These are phyloP conservation scores for Termitomyces sp. DNA, from an alignment of 768 basidiomycete species.

Conservation along the genomic window DNA sequence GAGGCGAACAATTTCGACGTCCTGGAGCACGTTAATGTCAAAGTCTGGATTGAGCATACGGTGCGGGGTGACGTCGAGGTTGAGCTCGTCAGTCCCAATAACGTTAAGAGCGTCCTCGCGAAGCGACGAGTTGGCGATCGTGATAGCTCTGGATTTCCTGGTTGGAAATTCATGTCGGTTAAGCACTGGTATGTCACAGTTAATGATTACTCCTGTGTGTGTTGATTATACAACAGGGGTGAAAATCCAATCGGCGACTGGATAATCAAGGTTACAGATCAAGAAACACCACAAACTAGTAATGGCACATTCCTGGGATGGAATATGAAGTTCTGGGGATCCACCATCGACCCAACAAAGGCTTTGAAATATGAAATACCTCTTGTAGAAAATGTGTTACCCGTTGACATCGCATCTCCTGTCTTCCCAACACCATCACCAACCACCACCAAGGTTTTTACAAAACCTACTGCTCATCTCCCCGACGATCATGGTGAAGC, in stretches of 20 bases:
- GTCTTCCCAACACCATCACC: conserved; percentile 28
- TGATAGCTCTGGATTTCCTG: conserved; percentile 69
- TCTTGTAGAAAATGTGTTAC: conserved; percentile 43
- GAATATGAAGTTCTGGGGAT: conserved; percentile 92
- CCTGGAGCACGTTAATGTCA: conserved; percentile 89
- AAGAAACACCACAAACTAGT: conserved; percentile 44
- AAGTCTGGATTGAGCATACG: conserved; percentile 89
- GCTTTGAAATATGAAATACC: conserved; percentile 61
- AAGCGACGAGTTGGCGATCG: conserved; percentile 62
- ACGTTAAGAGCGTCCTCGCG: conserved; percentile 81
- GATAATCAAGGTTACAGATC: conserved; percentile 85
- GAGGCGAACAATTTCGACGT: conserved; percentile 73
- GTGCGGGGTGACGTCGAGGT: conserved; percentile 92
- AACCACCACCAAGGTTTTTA: conserved; percentile 52
- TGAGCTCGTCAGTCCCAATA: conserved; percentile 78
- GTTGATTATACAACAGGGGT: conserved; percentile 54
- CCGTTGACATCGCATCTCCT: conserved; percentile 34
- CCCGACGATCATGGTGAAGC: conserved; percentile 82
- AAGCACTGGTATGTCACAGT: conserved; percentile 78
- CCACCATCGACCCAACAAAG: conserved; percentile 65
- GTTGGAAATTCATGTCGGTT: conserved; percentile 97
- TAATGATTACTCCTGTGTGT: background rate
- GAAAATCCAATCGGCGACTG: conserved; percentile 89
- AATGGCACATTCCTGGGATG: conserved; percentile 80
- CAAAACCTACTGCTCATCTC: conserved; percentile 84